Base-by-base conservation (phyloP, 2,329 filamentous ascomycete species). In the Fusarium albosuccineum region DNA sequence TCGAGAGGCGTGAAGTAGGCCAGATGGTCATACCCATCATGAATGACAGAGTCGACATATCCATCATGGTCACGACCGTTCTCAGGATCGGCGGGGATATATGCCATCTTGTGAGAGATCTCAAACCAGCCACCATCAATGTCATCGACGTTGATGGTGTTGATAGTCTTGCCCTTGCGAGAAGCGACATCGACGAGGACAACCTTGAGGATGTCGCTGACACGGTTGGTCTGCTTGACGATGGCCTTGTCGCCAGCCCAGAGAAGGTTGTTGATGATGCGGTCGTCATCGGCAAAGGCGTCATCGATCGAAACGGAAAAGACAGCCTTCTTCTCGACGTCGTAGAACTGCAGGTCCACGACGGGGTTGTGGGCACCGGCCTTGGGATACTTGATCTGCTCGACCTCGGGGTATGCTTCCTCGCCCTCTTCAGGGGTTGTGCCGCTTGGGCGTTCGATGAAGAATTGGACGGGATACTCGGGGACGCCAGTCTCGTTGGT, bases 61-160 rank as follows among this genome's bases (percentile, higher is more conserved):
- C 96, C 96, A 77, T 97, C 94, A 6, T 95, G 80, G 2, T 87
- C 83, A 22, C 94, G 89, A 13, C 92, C 92, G 65, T 92, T 93
- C 10, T 81, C 78, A 22, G 91, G 86, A 76, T 97, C 93, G 4
- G 93, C 92, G 2, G 96, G 96, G 59, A 99, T 90, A 75, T 91
- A 98, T 13, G 84, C 89, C 4, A 94, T 97, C 41, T 91, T 88
- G 72, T 97, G 91, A 1, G 93, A 93, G 41, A 97, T 93, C 80
- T 99, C 96, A 72, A 97, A 95, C 96, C 96, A 99, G 34, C 96
- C 97, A 22, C 94, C 94, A 76, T 99, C 96, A n/a, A 97, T 84
- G 59, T 91, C 85, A 67, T 89, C 87, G 49, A 97, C 89, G 77
- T 99, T 89, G 49, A 92, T 87, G 17, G 89, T 91, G 66, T 95